Base-by-base conservation (phyloP, 208 protist genomes). In the Novymonas esmeraldas region DNA sequence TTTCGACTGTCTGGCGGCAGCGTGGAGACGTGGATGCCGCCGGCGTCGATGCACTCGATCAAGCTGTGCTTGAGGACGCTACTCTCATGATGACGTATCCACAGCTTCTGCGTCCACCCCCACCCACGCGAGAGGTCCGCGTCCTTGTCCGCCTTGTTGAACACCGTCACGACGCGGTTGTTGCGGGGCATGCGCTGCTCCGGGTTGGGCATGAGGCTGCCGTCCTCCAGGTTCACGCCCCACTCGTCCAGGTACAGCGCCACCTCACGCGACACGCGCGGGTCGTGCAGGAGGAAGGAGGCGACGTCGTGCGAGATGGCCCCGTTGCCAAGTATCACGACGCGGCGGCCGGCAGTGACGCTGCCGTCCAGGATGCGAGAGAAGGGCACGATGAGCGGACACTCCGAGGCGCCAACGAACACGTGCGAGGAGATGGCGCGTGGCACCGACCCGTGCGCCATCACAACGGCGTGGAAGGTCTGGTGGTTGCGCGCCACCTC, bases 81-180 rank as follows among this genome's bases (percentile, higher is more conserved):
- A 13, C 84, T 88, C 26, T 80, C 82, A 52, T 96, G 90, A 16
- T 76, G 70, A 0, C 73, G 70, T 34, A 96, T 85, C 88, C 87
- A 96, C 64, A 87, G 55, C 75, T 96, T 94, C 71, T 93, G 85
- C 22, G 82, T 73, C 88, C 90, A 96, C 3, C 90, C 90, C 64
- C 68, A 82, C 3, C 87, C 87, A 2, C 85, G 72, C 14, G 90
- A 92, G 22, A 96, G 70, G 41, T 96, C 87, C 0, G 87, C 86
- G 55, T 94, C 86, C 64, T 85, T 84, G 63, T 93, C 78, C 20
- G 76, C 73, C 50, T 93, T 90, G 55, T 92, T 92, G 51, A 96
- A 82, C 9, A 96, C 33, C 0, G 84, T 80, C 16, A 96, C 80
- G 51, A 93, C 90, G 22, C 90, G 83, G 70, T 89, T 89, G 62